Conservation (phyloP, 1,139 yeast genomes). For the Scheffersomyces quercinus region DNA sequence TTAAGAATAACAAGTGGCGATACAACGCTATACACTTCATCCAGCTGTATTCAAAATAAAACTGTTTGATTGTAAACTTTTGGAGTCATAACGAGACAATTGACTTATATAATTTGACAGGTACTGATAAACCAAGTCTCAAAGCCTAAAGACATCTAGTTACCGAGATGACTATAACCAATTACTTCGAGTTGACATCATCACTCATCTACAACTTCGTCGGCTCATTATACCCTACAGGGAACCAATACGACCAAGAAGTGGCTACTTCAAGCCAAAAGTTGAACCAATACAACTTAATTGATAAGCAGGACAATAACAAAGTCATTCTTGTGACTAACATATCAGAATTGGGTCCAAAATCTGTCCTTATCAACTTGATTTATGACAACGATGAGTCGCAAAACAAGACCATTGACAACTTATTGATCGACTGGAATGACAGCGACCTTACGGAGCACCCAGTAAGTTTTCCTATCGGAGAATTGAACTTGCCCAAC, state of each 20-base stretch:
- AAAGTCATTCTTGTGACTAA: slow-evolving; percentile 11
- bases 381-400: slow-evolving; percentile 11
- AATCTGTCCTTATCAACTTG: slow-evolving; percentile 16
- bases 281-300: slow-evolving; percentile 17
- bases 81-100: too few relatives aligned
- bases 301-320: slow-evolving; percentile 7
- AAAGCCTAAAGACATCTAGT: too few relatives aligned
- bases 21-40: too few relatives aligned
- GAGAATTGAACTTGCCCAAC: slow-evolving; percentile 22
- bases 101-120: too few relatives aligned
- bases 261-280: slow-evolving; percentile 11
- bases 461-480: slow-evolving; percentile 24
- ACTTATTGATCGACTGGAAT: slow-evolving; percentile 26
- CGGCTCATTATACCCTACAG: slow-evolving; percentile 14
- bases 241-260: slow-evolving; percentile 5
- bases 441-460: slow-evolving; percentile 16
- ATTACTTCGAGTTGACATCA: slow-evolving; percentile 26
- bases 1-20: too few relatives aligned
- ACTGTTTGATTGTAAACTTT: too few relatives aligned
- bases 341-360: slow-evolving; percentile 13
- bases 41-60: too few relatives aligned
- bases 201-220: slow-evolving; percentile 27
- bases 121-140: too few relatives aligned
- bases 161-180: slow-evolving; percentile 14
- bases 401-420: slow-evolving; percentile 16